A percentile compares a stretch with the other conserved stretches of the same genome.
Evolutionary conservation across 169 alveolate species (phyloP).

Genomic region (Pseudocohnilembus persalinus): DNA sequence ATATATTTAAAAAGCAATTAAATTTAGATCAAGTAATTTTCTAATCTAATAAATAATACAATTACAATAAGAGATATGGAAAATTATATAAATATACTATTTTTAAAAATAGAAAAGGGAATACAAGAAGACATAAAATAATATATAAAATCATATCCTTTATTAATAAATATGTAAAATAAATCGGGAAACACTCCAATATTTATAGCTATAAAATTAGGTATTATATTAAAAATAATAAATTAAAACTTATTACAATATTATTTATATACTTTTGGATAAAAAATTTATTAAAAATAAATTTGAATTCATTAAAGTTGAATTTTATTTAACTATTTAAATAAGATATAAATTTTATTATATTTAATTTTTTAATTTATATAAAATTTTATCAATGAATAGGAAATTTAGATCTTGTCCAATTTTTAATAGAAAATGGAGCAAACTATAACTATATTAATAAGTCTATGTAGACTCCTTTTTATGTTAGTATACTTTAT

Average conservation of each 20-base stretch:
- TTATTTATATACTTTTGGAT: not conserved
- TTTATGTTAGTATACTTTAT: not conserved
- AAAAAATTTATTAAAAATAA: not conserved
- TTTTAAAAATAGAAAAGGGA: slow-evolving; percentile 18
- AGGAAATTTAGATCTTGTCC: too few species aligned
- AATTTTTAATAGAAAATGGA: too few species aligned
- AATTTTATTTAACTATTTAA: not conserved
- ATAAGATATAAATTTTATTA: too few species aligned
- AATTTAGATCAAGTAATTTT: too few species aligned
- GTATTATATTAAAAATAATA: not conserved
- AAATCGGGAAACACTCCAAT: slow-evolving; percentile 9
- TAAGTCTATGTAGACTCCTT: slow-evolving; percentile 11
- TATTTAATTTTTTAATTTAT: too few species aligned
- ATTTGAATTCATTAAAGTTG: not conserved
- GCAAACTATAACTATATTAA: not conserved
- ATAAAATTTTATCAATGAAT: too few species aligned
- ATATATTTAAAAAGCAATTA: too few species aligned
- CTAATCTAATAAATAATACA: not conserved
- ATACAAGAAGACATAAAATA: not conserved
- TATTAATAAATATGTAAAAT: slow-evolving; percentile 2
- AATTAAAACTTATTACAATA: not conserved
- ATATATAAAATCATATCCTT: not conserved
- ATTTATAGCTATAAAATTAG: not conserved
- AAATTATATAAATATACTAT: not conserved
- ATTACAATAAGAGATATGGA: not conserved